These are phyloP conservation scores for Excoecaria agallocha DNA, from an alignment of 345 rosid species.

Conservation along the genomic window DNA sequence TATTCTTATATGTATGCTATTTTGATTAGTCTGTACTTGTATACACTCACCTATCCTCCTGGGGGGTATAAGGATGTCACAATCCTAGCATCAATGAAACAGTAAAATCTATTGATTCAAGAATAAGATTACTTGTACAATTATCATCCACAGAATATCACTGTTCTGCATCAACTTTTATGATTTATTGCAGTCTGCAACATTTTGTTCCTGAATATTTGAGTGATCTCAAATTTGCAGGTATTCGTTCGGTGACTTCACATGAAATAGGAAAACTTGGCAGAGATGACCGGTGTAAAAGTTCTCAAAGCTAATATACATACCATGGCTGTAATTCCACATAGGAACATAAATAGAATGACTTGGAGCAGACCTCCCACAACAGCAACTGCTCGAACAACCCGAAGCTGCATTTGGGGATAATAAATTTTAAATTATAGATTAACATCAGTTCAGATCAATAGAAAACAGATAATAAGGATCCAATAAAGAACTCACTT, in stretches of 20 bases:
- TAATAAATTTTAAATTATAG: neutral
- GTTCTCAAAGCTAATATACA: conserved; percentile 16
- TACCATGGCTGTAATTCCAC: conserved; percentile 84
- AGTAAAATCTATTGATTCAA: neutral
- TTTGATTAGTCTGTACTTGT: too few species aligned
- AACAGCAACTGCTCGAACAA: conserved; percentile 91
- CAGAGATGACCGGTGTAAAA: neutral
- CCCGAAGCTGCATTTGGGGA: conserved; percentile 65
- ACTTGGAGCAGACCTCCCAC: conserved; percentile 91
- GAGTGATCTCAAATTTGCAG: neutral
- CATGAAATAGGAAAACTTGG: neutral
- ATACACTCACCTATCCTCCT: too few species aligned
- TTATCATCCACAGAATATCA: neutral
- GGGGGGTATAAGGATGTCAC: too few species aligned
- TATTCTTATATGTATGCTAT: too few species aligned
- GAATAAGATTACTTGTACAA: neutral
- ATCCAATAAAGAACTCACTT: conserved; percentile 40
- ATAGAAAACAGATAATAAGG: neutral
- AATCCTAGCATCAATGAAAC: conserved; percentile 2
- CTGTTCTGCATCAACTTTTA: neutral
- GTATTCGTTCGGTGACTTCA: neutral
- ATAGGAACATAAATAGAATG: conserved; percentile 82
- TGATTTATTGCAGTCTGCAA: neutral
- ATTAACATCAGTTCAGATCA: neutral
- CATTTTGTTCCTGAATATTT: neutral